Evolutionary conservation across 768 basidiomycete species (phyloP), one percentile per base, ranked within the genome.

Genomic region (Nidularia sp.): DNA sequence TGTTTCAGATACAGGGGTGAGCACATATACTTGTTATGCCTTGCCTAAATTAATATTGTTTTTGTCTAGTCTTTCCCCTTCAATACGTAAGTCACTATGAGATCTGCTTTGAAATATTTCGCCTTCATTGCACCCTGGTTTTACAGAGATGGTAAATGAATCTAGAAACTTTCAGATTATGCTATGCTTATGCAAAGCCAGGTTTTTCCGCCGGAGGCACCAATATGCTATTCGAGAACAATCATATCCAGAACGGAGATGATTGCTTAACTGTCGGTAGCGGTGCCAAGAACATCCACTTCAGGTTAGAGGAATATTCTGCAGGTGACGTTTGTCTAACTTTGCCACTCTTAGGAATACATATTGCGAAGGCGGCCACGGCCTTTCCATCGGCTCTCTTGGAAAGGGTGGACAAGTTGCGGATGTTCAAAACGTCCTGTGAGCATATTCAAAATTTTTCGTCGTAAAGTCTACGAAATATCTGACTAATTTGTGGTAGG

Each of bases 231-330:
- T 81, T 85, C 54, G 83, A 84, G 58, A 69, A 79, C 59, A 84
- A 84, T 51, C 61, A 75, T 53, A 67, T 86, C 39, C 68, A 73
- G 47, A 85, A 84, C 50, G 83, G 82, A 3, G 83, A 85, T 51
- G 83, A 85, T 59, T 85, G 83, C 47, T 59, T 85, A 18, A 79
- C 83, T 2, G 79, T 84, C 42, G 76, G 77, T 0, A 81, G 65
- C 57, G 81, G 81, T 12, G 78, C 80, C 2, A 77, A 74, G 53
- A 78, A 81, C 52, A 79, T 84, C 42, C 69, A 71, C 51, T 83
- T 76, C 66, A 65, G 71, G 74, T 73, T 25, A 25, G 25, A 25
- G 25, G 25, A 25, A 25, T 25, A 3, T 25, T 25, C 25, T 25
- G 25, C 25, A 25, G 25, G 25, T 25, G 25, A 25, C 25, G 25